A percentile compares a stretch with the other conserved stretches of the same genome.
phyloP scores from a whole-genome alignment of 202 grass and related monocot genomes.

The Dendrocalamus latiflorus region DNA sequence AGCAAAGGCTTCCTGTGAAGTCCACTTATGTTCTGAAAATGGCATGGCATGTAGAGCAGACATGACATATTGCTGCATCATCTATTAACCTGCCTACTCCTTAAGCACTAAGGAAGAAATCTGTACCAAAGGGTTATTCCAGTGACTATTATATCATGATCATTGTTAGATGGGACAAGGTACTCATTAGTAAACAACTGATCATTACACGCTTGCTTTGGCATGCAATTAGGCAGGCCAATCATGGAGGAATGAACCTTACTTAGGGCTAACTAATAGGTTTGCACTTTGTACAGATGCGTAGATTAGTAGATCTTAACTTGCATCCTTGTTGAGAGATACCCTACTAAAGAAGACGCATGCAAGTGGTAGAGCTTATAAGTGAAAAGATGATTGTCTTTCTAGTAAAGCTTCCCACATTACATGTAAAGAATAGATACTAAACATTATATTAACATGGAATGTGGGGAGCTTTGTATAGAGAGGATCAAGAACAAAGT shows the following conservation, averaged over 20 bases:
- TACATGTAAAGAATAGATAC: conserved; percentile 50
- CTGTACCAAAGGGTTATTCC: conserved; percentile 34
- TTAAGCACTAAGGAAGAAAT: conserved; percentile 56
- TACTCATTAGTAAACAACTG: conserved; percentile 30
- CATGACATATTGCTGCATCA: conserved; percentile 33
- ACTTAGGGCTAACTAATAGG: conserved; percentile 16
- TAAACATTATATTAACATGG: conserved; percentile 41
- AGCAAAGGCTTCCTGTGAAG: conserved; percentile 34
- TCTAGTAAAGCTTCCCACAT: conserved; percentile 41
- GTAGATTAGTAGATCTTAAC: conserved; percentile 23
- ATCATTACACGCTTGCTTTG: conserved; percentile 22
- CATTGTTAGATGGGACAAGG: conserved; percentile 26
- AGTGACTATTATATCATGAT: conserved; percentile 5
- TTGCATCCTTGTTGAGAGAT: conserved; percentile 26
- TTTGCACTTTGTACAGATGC: conserved; percentile 35
- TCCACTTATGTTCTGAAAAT: conserved; percentile 35
- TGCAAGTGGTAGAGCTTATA: conserved; percentile 36
- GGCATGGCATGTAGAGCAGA: conserved; percentile 26
- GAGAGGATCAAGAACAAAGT: conserved; percentile 32
- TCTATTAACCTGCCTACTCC: conserved; percentile 38
- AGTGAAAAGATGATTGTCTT: conserved; percentile 44
- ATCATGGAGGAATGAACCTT: conserved; percentile 38
- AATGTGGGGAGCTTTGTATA: conserved; percentile 16
- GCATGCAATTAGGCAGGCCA: conserved; percentile 19
- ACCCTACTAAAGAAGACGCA: conserved; percentile 25